Conservation (phyloP, 345 rosid genomes). For the Ceriops zippeliana region DNA sequence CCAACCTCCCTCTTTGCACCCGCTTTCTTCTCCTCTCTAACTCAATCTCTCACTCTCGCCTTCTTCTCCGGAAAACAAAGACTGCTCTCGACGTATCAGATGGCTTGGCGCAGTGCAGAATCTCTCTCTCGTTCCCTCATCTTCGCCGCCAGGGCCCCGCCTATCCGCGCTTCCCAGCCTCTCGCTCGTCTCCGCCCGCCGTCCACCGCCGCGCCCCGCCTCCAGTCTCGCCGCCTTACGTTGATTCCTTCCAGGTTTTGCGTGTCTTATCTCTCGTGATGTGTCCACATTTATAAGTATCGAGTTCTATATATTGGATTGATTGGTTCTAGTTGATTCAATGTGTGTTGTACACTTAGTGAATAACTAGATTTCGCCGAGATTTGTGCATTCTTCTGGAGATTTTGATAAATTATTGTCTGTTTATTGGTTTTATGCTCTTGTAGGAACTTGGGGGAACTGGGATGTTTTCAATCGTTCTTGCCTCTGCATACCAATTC, state of each 20-base stretch:
- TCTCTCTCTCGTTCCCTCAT: slow-evolving; percentile 47
- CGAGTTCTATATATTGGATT: no score
- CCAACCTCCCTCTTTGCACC: not conserved
- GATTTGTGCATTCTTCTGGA: no score
- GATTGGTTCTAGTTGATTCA: no score
- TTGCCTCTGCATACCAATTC: slow-evolving; percentile 54
- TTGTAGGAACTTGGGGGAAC: slow-evolving; percentile 72
- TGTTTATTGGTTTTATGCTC: not conserved
- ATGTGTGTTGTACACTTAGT: no score
- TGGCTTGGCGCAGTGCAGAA: slow-evolving; percentile 51
- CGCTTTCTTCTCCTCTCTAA: no score
- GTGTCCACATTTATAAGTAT: not conserved
- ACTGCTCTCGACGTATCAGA: not conserved
- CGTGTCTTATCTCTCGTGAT: not conserved
- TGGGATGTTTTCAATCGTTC: slow-evolving; percentile 67
- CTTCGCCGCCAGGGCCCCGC: slow-evolving; percentile 54
- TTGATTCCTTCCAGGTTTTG: slow-evolving; percentile 58
- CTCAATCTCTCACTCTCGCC: not conserved
- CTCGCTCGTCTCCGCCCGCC: slow-evolving; percentile 70
- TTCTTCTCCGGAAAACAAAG: not conserved
- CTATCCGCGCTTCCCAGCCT: slow-evolving; percentile 50
- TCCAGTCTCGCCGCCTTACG: slow-evolving; percentile 55
- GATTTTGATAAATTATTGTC: not conserved
- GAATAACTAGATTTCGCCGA: no score
- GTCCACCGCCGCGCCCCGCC: slow-evolving; percentile 49